Evolutionary conservation across 352 stramenopile species (phyloP).

Genomic region (Nothophytophthora sp.): DNA sequence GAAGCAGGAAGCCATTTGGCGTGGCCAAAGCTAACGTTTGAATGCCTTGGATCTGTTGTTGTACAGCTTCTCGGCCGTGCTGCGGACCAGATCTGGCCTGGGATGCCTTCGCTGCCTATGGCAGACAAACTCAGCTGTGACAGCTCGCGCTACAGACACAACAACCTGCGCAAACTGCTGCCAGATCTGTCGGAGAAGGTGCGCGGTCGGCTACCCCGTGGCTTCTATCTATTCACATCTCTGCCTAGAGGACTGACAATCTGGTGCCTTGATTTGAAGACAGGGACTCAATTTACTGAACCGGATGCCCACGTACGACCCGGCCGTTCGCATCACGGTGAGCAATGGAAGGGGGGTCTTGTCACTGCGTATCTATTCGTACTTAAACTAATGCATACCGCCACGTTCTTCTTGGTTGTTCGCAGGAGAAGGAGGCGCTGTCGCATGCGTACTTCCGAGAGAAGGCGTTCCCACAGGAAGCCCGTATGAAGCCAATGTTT

Average conservation of each 20-base stretch:
- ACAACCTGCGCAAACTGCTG: constrained; percentile 37
- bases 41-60: too few species aligned
- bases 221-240: neutral
- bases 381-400: neutral
- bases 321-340: constrained; percentile 49
- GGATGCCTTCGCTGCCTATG: constrained; percentile 43
- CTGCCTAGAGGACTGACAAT: neutral
- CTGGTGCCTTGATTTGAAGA: constrained; percentile 12
- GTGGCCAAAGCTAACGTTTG: too few species aligned
- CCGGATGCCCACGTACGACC: constrained; percentile 55
- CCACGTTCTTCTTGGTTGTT: neutral
- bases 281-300: constrained; percentile 53
- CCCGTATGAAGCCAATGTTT: constrained; percentile 67
- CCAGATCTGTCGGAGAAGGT: constrained; percentile 41
- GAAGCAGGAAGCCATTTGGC: too few species aligned
- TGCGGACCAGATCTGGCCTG: constrained; percentile 60
- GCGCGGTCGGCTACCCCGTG: neutral
- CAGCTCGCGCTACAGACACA: constrained; percentile 33
- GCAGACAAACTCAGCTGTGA: constrained; percentile 42
- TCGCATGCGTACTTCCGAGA: constrained; percentile 65
- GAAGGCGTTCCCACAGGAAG: constrained; percentile 59
- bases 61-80: constrained; percentile 56
- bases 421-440: constrained; percentile 47
- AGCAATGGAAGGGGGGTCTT: too few species aligned
- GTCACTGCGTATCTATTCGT: neutral